Conservation (phyloP, 805 yeast species). For the Candida xiaguanensis region DNA sequence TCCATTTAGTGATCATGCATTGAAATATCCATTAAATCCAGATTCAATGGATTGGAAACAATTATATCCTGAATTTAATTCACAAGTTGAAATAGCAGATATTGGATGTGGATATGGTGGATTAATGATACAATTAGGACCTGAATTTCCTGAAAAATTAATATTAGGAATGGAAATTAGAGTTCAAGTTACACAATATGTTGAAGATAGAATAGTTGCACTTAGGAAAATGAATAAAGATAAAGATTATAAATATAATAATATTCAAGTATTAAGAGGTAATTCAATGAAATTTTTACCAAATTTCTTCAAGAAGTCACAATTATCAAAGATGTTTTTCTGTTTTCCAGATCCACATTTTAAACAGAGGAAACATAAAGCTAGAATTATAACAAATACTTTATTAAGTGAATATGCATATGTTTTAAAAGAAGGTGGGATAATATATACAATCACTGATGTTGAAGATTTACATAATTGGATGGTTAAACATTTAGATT, state of each 20-base stretch:
- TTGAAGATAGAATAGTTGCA: slow-evolving; percentile 91
- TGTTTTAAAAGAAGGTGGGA: slow-evolving; percentile 80
- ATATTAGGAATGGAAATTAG: slow-evolving; percentile 96
- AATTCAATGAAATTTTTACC: slow-evolving; percentile 98
- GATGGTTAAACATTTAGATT: slow-evolving; percentile 92
- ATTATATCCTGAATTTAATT: slow-evolving; percentile 58
- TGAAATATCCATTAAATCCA: slow-evolving; percentile 84
- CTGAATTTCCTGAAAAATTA: slow-evolving; percentile 67
- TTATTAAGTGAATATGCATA: slow-evolving; percentile 89
- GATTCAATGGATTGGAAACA: slow-evolving; percentile 82
- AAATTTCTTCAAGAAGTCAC: slow-evolving; percentile 81
- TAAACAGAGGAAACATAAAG: slow-evolving; percentile 95
- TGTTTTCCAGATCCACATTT: slow-evolving; percentile 99
- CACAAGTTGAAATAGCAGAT: slow-evolving; percentile 82
- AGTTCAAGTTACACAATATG: slow-evolving; percentile 95
- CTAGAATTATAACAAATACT: slow-evolving; percentile 89
- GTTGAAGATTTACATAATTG: slow-evolving; percentile 89
- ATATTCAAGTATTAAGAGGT: slow-evolving; percentile 86
- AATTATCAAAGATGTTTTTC: slow-evolving; percentile 87
- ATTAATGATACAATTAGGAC: slow-evolving; percentile 71
- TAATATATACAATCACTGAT: slow-evolving; percentile 92
- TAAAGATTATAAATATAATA: slow-evolving; percentile 53
- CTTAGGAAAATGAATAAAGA: slow-evolving; percentile 55
- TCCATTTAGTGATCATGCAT: slow-evolving; percentile 91
- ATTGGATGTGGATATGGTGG: slow-evolving; percentile 99